Base-by-base conservation (phyloP, 2,329 filamentous ascomycete genomes). In the Dothideomycetidae sp. region DNA sequence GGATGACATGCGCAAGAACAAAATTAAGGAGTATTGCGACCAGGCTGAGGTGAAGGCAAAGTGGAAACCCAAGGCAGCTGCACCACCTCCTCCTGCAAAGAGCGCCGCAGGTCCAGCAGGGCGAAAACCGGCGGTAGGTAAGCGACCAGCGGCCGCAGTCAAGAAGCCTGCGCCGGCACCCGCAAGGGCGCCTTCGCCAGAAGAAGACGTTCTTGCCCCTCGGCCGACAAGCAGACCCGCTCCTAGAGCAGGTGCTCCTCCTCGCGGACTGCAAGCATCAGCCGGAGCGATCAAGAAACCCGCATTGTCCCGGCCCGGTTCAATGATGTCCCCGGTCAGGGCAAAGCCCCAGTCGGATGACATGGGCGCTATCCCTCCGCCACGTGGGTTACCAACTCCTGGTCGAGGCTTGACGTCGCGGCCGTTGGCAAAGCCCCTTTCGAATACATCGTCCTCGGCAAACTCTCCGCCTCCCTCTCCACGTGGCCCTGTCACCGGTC, bases 1-100 rank as follows among this genome's bases (percentile, higher is more conserved):
- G 2, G 90, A 98, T 53, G 90, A 98, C 15, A 96, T 96, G 47
- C 75, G 86, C 43, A 96, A 93, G 63, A 81, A 70, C 44, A 98
- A 94, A 59, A 81, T 96, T 56, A 94, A 92, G 62, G 90, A 98
- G 56, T 96, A 75, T 56, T 81, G 77, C 42, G 81, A 88, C 39
- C 68, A 71, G 4, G 83, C 82, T 17, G 77, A 88, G 53, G 83
- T 92, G 37, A 86, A 84, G 54, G 80, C 83, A 17, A 92, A 90
- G 55, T 84, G 85, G 54, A 93, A 93, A 61, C 88, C 88, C 1
- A 94, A 94, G 62, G 72, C 83, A 12, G 66, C 67, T 23, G 62
- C 68, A 35, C 65, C 70, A 15, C 73, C 83, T 2, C 70, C 70
- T 47, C 57, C 64, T 12, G 63, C 67, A 29, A 61, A 70, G 23